These are phyloP conservation scores for Cyclotella sp. DNA, from an alignment of 108 stramenopile species.

Conservation along the genomic window DNA sequence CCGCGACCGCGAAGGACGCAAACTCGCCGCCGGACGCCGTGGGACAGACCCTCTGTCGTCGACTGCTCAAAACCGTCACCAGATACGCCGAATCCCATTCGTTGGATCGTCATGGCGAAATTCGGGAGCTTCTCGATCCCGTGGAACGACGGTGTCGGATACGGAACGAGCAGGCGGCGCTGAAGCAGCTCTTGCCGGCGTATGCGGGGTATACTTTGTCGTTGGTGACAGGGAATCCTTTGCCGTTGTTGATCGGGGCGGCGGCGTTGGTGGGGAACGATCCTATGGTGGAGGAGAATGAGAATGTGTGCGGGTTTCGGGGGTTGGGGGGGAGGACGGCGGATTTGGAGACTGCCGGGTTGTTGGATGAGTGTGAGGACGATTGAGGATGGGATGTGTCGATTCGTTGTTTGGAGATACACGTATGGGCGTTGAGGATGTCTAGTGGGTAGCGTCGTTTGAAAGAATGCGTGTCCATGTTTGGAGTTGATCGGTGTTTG, in stretches of 20 bases:
- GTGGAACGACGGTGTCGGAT: constrained; percentile 43
- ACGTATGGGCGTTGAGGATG: no score
- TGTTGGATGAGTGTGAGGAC: constrained; percentile 52
- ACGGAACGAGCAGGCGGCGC: constrained; percentile 41
- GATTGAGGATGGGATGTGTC: constrained; percentile 10
- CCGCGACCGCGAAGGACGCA: constrained; percentile 20
- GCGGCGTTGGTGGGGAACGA: constrained; percentile 29
- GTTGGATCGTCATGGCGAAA: constrained; percentile 60
- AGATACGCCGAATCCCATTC: constrained; percentile 48
- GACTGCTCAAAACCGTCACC: constrained; percentile 54
- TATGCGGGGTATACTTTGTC: constrained; percentile 50
- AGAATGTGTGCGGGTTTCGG: constrained; percentile 37
- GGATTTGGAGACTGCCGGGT: constrained; percentile 44
- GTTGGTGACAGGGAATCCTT: constrained; percentile 52
- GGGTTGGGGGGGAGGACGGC: constrained; percentile 33
- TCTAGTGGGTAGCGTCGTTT: no score
- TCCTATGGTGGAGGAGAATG: constrained; percentile 44
- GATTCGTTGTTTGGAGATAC: no score
- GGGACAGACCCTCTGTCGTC: constrained; percentile 51
- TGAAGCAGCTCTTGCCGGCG: constrained; percentile 41
- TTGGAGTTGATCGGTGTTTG: no score
- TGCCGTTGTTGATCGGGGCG: constrained; percentile 56
- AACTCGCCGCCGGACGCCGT: constrained; percentile 8
- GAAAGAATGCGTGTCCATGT: no score
- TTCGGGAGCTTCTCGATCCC: constrained; percentile 53